Percentiles rank a stretch among this genome's conserved stretches.
Conservation (phyloP, 371 early-diverging fungal species). For the Rhizopus microsporus region DNA sequence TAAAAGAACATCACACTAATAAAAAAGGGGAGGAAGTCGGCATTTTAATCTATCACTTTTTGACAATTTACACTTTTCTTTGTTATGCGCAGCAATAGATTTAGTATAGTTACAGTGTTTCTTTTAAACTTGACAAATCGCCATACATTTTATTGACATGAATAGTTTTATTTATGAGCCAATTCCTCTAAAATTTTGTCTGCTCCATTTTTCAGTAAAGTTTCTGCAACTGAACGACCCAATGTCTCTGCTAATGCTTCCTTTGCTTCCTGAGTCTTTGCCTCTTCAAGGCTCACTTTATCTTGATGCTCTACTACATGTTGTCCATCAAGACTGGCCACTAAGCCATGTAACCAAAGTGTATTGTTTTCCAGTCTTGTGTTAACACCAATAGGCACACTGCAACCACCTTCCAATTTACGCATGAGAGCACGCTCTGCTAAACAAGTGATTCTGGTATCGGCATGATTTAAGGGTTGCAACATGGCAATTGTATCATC, state of each 20-base stretch:
- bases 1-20: neutral
- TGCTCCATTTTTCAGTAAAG: constrained; percentile 33
- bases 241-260: constrained; percentile 29
- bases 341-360: constrained; percentile 62
- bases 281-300: constrained; percentile 35
- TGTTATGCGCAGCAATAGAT: too few relatives aligned
- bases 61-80: too few relatives aligned
- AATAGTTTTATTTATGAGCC: constrained; percentile 14
- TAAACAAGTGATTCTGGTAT: constrained; percentile 69
- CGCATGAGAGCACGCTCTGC: constrained; percentile 93
- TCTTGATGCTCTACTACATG: constrained; percentile 55
- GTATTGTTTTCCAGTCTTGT: constrained; percentile 51
- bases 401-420: constrained; percentile 93
- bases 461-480: constrained; percentile 61
- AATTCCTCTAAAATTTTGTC: constrained; percentile 37
- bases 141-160: too few relatives aligned
- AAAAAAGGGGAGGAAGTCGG: neutral
- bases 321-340: constrained; percentile 71
- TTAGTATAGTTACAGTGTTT: too few relatives aligned
- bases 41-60: constrained; percentile 3
- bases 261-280: constrained; percentile 30
- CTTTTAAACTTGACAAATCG: too few relatives aligned
- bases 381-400: constrained; percentile 94
- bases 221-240: constrained; percentile 29
- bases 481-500: constrained; percentile 47